Conservation (phyloP, 2,329 filamentous ascomycete genomes). For the Davidsoniella neocaledoniae region DNA sequence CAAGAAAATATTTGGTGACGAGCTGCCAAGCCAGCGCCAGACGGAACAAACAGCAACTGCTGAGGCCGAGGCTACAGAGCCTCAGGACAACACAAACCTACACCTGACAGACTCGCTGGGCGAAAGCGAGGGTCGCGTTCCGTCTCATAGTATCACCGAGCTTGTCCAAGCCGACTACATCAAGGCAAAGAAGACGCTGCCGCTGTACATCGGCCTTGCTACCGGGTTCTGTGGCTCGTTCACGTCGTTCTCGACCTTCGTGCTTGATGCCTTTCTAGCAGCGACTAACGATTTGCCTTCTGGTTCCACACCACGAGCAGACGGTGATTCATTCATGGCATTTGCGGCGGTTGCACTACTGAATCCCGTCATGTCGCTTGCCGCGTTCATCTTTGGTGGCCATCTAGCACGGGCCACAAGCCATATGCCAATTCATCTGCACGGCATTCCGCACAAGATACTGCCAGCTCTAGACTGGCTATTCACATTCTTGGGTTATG, state of each 20-base stretch:
- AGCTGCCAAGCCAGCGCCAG: no score
- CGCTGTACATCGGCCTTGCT: constrained; percentile 70
- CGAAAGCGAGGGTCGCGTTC: constrained; percentile 7
- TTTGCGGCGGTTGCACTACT: constrained; percentile 56
- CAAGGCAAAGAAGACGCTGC: constrained; percentile 66
- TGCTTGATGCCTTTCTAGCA: constrained; percentile 63
- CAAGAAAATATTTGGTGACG: neutral
- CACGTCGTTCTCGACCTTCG: constrained; percentile 78
- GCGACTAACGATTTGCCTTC: constrained; percentile 53
- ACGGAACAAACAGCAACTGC: neutral
- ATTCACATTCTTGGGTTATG: constrained; percentile 48
- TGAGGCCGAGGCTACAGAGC: neutral
- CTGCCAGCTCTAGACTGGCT: constrained; percentile 42
- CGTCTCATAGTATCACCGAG: neutral
- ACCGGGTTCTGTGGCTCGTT: constrained; percentile 83
- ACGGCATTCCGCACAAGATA: constrained; percentile 3
- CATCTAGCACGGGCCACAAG: constrained; percentile 59
- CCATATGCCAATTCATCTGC: neutral
- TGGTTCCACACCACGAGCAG: constrained; percentile 34
- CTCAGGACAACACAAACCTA: neutral
- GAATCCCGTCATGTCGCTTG: constrained; percentile 53
- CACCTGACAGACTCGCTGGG: constrained; percentile 3
- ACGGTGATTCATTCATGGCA: constrained; percentile 71
- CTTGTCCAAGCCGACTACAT: constrained; percentile 21
- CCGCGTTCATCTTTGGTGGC: constrained; percentile 52